A percentile compares a stretch with the other conserved stretches of the same genome.
Conservation (phyloP, 2,329 filamentous ascomycete species). For the Fusarium nanum region DNA sequence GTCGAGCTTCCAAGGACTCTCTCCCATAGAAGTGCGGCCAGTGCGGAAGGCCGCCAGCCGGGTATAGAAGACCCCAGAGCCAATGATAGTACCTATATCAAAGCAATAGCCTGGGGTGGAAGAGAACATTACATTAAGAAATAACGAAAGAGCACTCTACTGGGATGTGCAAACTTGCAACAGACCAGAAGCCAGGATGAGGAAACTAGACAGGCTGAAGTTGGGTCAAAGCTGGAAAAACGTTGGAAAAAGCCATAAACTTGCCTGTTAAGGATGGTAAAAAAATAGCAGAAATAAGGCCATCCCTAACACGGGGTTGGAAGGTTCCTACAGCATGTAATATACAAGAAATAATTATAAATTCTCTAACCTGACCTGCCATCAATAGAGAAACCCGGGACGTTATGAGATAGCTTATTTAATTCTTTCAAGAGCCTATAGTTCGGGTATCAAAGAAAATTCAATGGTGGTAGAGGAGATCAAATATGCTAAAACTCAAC, state of each 20-base stretch:
- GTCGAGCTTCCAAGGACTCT: background rate
- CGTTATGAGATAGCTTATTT: background rate
- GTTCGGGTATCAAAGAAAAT: background rate
- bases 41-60: background rate
- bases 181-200: background rate
- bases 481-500: too few species aligned
- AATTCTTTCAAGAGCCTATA: fast-evolving
- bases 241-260: background rate
- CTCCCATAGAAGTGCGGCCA: background rate
- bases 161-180: background rate
- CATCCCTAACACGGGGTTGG: background rate
- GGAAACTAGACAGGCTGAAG: background rate
- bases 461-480: too few species aligned
- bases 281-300: fast-evolving
- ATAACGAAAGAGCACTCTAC: background rate
- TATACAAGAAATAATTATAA: too few species aligned
- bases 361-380: too few species aligned
- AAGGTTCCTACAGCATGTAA: background rate
- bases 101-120: background rate
- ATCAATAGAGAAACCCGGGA: fast-evolving
- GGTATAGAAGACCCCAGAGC: background rate
- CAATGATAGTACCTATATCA: background rate
- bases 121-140: background rate
- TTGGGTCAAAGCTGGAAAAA: background rate
- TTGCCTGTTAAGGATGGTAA: background rate